A percentile compares a stretch with the other conserved stretches of the same genome.
Conservation (phyloP, 1,284 basidiomycete genomes). For the Cronartium quercuum region DNA sequence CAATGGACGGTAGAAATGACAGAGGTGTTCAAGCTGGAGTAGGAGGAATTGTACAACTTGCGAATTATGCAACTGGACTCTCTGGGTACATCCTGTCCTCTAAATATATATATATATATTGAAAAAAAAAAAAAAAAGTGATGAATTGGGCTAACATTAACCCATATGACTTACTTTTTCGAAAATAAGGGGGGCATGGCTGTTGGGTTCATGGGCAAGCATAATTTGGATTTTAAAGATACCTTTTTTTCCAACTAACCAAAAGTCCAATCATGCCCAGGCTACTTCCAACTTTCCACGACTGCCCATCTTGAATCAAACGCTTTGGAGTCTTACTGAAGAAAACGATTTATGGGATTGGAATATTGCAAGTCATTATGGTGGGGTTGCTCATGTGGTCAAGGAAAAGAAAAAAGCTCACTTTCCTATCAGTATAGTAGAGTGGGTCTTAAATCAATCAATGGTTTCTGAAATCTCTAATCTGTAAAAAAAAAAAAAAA, state of each 20-base stretch:
- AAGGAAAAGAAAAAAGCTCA: conserved; percentile 27
- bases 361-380: conserved; percentile 29
- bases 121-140: not conserved
- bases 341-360: conserved; percentile 30
- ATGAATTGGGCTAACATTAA: no score
- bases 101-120: not conserved
- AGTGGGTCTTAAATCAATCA: conserved; percentile 9
- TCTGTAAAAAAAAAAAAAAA: not conserved
- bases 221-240: not conserved
- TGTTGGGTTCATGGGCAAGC: conserved; percentile 23
- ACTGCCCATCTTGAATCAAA: not conserved
- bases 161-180: no score
- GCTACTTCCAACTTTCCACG: conserved; percentile 30
- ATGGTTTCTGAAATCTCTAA: no score
- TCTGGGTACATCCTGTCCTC: conserved; percentile 27
- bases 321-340: conserved; percentile 24
- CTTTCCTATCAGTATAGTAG: conserved; percentile 27
- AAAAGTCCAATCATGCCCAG: not conserved
- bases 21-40: conserved; percentile 22
- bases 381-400: not conserved
- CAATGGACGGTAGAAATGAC: conserved; percentile 22
- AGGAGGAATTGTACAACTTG: conserved; percentile 27
- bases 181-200: conserved; percentile 14
- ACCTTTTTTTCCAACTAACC: not conserved
- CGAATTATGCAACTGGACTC: conserved; percentile 25